phyloP scores from a whole-genome alignment of 1,139 yeast species.

The Protomyces gravidus region DNA sequence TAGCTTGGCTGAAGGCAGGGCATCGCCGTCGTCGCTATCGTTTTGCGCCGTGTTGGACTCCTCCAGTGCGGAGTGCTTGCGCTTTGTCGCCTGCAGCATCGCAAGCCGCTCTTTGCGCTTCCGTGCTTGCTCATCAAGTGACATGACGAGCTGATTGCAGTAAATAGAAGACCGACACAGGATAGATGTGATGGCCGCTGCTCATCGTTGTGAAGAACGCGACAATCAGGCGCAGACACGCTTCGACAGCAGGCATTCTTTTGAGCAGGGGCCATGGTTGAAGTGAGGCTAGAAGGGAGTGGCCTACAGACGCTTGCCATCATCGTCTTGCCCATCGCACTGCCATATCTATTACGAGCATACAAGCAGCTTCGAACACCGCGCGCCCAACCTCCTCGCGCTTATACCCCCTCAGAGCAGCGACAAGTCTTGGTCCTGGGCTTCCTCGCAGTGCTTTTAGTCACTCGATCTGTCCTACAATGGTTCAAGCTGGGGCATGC shows the following conservation, averaged over 20 bases:
- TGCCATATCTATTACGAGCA: conserved; percentile 3
- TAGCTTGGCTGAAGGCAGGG: conserved; percentile 8
- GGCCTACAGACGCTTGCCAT: conserved; percentile 16
- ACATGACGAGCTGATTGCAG: neutral
- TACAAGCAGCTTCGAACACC: neutral
- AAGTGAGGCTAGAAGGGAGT: neutral
- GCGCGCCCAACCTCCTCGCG: conserved; percentile 3
- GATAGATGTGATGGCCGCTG: neutral
- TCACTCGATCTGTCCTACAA: neutral
- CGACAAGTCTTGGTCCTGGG: neutral
- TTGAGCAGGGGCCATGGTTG: neutral
- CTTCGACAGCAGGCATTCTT: neutral
- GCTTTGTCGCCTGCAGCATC: conserved; percentile 12
- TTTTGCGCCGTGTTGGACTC: neutral
- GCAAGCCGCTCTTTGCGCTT: conserved; percentile 24
- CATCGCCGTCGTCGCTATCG: conserved; percentile 1
- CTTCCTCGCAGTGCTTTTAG: neutral
- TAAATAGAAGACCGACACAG: neutral
- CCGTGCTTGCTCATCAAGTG: conserved; percentile 17
- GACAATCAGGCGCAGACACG: neutral
- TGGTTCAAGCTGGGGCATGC: neutral
- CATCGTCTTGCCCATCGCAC: conserved; percentile 11
- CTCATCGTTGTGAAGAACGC: neutral
- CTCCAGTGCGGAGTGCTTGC: conserved; percentile 5
- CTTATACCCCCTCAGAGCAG: neutral